Percentiles rank a stretch among this genome's conserved stretches.
Conservation (phyloP, 2,329 filamentous ascomycete genomes). For the Dryadomyces quercivorus region DNA sequence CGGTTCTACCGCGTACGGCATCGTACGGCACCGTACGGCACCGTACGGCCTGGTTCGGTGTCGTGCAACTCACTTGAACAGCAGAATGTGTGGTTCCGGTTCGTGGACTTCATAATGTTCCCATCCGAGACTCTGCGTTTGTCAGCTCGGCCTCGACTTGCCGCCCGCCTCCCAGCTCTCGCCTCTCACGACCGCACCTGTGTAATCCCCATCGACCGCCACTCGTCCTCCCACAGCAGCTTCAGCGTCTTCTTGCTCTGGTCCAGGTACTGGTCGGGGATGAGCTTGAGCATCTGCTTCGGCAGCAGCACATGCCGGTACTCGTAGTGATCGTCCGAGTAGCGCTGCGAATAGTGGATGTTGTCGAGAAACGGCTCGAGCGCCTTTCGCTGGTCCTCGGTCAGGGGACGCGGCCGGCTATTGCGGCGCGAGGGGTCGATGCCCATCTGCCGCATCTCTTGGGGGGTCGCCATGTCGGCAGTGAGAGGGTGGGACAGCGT, state of each 20-base stretch:
- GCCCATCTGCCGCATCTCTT: slow-evolving; percentile 27
- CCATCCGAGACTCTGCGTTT: slow-evolving; percentile 79
- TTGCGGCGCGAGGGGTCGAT: slow-evolving; percentile 83
- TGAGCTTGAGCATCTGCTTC: slow-evolving; percentile 95
- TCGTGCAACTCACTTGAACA: slow-evolving; percentile 71
- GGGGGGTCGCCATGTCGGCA: slow-evolving; percentile 9
- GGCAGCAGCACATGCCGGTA: slow-evolving; percentile 97
- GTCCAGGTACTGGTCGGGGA: slow-evolving; percentile 60
- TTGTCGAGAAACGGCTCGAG: slow-evolving; percentile 85
- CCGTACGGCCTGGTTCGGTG: too few species aligned
- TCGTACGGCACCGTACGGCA: too few species aligned
- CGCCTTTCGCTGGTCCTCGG: slow-evolving; percentile 67
- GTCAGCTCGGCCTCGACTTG: background rate
- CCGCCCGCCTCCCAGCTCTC: too few species aligned
- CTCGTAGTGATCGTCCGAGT: slow-evolving; percentile 85
- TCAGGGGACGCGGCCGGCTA: slow-evolving; percentile 67
- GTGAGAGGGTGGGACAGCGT: background rate
- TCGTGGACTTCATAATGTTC: slow-evolving; percentile 99
- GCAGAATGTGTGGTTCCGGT: slow-evolving; percentile 92
- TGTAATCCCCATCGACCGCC: slow-evolving; percentile 92
- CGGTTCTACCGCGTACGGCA: too few species aligned
- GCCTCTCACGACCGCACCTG: slow-evolving; percentile 66
- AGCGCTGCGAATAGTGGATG: slow-evolving; percentile 78
- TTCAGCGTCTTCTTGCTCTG: slow-evolving; percentile 82
- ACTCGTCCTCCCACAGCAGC: slow-evolving; percentile 95